phyloP scores from a whole-genome alignment of 2,329 filamentous ascomycete species.

The Penicillium capsulatum region DNA sequence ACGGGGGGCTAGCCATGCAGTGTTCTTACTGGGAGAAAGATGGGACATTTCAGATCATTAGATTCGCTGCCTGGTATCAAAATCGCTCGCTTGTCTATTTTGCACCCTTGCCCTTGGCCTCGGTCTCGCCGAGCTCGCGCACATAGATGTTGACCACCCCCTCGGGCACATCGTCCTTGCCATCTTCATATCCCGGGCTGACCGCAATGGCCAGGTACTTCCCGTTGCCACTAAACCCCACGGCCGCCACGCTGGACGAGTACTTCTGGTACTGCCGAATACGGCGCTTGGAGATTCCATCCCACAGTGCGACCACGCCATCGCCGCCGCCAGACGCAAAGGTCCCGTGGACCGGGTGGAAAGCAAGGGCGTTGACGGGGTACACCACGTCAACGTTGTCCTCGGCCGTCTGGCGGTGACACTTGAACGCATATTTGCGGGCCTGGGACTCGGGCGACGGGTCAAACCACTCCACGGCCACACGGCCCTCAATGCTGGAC shows the following conservation, averaged over 20 bases:
- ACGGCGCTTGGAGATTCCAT: conserved; percentile 82
- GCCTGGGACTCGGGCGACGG: conserved; percentile 80
- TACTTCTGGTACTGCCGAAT: conserved; percentile 87
- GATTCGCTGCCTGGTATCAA: conserved; percentile 20
- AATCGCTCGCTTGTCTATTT: conserved; percentile 51
- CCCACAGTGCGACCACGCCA: conserved; percentile 88
- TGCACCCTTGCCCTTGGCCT: conserved; percentile 78
- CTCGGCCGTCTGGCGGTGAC: conserved; percentile 69
- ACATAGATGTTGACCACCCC: conserved; percentile 74
- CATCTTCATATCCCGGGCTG: conserved; percentile 84
- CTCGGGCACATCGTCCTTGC: conserved; percentile 69
- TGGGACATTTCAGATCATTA: conserved; percentile 12
- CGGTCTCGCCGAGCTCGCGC: conserved; percentile 76
- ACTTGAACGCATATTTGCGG: conserved; percentile 98
- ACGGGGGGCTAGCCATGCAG: conserved; percentile 7
- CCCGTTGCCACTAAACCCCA: conserved; percentile 74
- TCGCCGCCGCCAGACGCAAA: conserved; percentile 89
- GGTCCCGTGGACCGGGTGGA: conserved; percentile 76
- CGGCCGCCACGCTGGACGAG: conserved; percentile 68
- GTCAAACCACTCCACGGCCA: conserved; percentile 98
- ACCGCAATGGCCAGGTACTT: conserved; percentile 73
- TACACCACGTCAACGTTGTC: conserved; percentile 76
- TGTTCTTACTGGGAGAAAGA: neutral
- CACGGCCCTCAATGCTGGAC: conserved; percentile 86
- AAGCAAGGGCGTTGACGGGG: conserved; percentile 83